A percentile compares a stretch with the other conserved stretches of the same genome.
These are phyloP conservation scores for Pestalotiopsis sp. DNA, from an alignment of 2,329 filamentous ascomycete species.

Conservation along the genomic window DNA sequence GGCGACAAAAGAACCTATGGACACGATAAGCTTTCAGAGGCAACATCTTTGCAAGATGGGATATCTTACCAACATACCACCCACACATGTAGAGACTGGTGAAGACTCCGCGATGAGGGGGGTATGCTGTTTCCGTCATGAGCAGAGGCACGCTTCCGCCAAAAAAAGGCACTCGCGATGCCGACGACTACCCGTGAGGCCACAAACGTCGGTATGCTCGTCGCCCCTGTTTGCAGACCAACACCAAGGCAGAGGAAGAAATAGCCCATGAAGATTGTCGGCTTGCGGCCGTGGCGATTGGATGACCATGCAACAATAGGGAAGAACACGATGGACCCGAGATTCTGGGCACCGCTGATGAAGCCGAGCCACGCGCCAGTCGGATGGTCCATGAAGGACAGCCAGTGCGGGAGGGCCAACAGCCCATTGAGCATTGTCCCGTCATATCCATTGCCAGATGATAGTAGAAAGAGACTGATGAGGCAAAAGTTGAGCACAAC, in stretches of 20 bases:
- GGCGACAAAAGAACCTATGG: conserved; percentile 9
- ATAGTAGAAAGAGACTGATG: neutral
- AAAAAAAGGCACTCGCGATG: conserved; percentile 24
- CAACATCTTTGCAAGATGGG: neutral
- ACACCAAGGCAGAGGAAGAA: conserved; percentile 30
- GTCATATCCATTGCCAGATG: conserved; percentile 35
- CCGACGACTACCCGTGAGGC: conserved; percentile 28
- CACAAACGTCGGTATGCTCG: conserved; percentile 22
- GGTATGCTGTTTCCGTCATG: conserved; percentile 30
- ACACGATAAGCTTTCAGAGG: conserved; percentile 18
- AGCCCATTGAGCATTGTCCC: conserved; percentile 42
- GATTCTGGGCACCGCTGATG: conserved; percentile 38
- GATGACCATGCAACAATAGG: conserved; percentile 38
- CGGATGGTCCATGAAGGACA: conserved; percentile 41
- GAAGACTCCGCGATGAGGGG: conserved; percentile 24
- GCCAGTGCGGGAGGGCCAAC: conserved; percentile 43
- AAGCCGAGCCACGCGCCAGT: conserved; percentile 36
- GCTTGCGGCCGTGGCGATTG: conserved; percentile 39
- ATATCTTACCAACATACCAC: conserved; percentile 10
- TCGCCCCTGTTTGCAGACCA: conserved; percentile 26
- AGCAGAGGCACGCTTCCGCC: conserved; percentile 28
- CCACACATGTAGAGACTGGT: neutral
- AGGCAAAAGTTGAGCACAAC: conserved; percentile 20
- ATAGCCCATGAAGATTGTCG: conserved; percentile 34
- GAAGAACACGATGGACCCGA: conserved; percentile 40